A percentile compares a stretch with the other conserved stretches of the same genome.
Conservation (phyloP, 2,329 filamentous ascomycete species). For the Chrysoporthe austroafricana region DNA sequence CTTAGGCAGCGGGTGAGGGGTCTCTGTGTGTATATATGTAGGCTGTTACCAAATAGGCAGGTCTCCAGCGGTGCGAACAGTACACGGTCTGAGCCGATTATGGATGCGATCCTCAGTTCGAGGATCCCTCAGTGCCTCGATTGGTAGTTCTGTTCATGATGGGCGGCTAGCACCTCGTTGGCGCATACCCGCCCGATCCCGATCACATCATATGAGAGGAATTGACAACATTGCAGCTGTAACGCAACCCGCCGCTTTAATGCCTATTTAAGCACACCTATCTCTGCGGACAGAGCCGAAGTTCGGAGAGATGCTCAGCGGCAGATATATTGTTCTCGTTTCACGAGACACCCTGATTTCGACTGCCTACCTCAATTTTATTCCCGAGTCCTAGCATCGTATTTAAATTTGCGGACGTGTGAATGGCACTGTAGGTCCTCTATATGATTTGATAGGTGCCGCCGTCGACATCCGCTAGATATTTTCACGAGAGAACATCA, state of each 20-base stretch:
- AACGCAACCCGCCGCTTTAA: background rate
- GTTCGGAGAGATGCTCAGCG: background rate
- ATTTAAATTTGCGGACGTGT: too few species aligned
- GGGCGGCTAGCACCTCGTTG: background rate
- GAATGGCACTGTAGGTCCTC: background rate
- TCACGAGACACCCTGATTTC: background rate
- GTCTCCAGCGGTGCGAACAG: too few species aligned
- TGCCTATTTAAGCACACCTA: background rate
- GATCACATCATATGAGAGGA: constrained; percentile 17
- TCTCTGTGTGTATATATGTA: too few species aligned
- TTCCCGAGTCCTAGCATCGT: background rate
- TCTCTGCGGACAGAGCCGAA: background rate
- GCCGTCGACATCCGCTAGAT: background rate
- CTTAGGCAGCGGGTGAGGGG: background rate
- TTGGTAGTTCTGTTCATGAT: too few species aligned
- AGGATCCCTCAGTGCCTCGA: background rate
- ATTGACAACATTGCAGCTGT: constrained; percentile 13
- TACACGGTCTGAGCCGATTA: background rate
- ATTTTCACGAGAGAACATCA: background rate
- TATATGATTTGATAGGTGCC: background rate
- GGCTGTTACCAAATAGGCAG: too few species aligned
- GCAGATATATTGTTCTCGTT: background rate
- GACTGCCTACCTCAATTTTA: background rate
- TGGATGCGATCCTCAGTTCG: background rate
- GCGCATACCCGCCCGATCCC: background rate